A percentile compares a stretch with the other conserved stretches of the same genome.
These are phyloP conservation scores for Neoscytalidium dimidiatum DNA, from an alignment of 2,329 filamentous ascomycete genomes.

Conservation along the genomic window DNA sequence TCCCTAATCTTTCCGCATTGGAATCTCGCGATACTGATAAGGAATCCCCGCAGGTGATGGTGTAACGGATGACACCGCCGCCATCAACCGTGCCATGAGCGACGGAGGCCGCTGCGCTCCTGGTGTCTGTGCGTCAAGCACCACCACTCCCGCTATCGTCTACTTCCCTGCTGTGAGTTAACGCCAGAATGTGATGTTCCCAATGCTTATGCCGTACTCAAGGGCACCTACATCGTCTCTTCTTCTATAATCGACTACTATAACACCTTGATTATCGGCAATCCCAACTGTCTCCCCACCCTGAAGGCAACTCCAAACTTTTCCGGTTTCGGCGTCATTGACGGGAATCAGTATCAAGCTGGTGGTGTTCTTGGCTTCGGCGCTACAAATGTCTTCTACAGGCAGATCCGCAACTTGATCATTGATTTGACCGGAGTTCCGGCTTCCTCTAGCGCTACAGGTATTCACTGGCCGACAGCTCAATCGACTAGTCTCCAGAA, in stretches of 20 bases:
- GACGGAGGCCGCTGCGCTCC: slow-evolving; percentile 45
- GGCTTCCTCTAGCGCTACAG: slow-evolving; percentile 42
- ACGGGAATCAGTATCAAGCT: slow-evolving; percentile 54
- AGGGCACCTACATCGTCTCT: slow-evolving; percentile 60
- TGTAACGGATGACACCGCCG: slow-evolving; percentile 50
- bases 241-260: slow-evolving; percentile 63
- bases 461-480: slow-evolving; percentile 49
- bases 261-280: slow-evolving; percentile 63
- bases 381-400: slow-evolving; percentile 64
- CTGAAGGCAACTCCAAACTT: slow-evolving; percentile 58
- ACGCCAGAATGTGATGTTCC: accelerated
- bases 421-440: slow-evolving; percentile 60
- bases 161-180: slow-evolving; percentile 52
- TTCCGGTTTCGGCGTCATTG: slow-evolving; percentile 58
- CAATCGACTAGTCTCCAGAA: slow-evolving; percentile 50
- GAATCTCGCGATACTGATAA: neutral
- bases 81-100: slow-evolving; percentile 51
- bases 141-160: slow-evolving; percentile 57
- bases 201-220: neutral
- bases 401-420: slow-evolving; percentile 66
- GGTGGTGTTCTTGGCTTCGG: slow-evolving; percentile 42
- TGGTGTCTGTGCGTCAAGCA: slow-evolving; percentile 45
- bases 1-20: neutral
- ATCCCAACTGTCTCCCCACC: slow-evolving; percentile 58
- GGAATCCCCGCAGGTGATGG: slow-evolving; percentile 30